Conservation (phyloP, 768 basidiomycete species). For the Mycena rebaudengoi region DNA sequence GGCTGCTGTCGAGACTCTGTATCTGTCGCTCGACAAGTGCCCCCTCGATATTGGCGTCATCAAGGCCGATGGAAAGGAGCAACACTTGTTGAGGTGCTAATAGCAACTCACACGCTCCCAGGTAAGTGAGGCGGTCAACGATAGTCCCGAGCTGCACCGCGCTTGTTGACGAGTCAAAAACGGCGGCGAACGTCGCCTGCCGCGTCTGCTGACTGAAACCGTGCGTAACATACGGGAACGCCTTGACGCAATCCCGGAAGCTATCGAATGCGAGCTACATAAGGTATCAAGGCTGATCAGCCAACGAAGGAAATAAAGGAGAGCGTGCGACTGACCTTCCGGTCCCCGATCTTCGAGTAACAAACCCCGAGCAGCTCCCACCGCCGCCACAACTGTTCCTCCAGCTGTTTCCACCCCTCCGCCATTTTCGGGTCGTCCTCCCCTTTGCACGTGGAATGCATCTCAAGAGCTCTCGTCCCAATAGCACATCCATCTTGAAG, state of each 20-base stretch:
- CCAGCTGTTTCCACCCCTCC: conserved; percentile 65
- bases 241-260: conserved; percentile 57
- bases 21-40: conserved; percentile 71
- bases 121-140: conserved; percentile 72
- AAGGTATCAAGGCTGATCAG: conserved; percentile 1
- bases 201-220: conserved; percentile 48
- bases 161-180: conserved; percentile 52
- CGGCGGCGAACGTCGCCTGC: conserved; percentile 31
- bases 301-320: neutral
- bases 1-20: conserved; percentile 58
- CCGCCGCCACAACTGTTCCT: conserved; percentile 71
- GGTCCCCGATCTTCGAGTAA: conserved; percentile 79
- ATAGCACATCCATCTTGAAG: conserved; percentile 66
- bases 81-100: conserved; percentile 60
- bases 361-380: conserved; percentile 88
- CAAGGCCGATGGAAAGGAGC: conserved; percentile 38
- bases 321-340: conserved; percentile 61
- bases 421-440: conserved; percentile 38
- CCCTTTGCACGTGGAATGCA: conserved; percentile 31
- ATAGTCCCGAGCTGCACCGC: conserved; percentile 67
- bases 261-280: conserved; percentile 69
- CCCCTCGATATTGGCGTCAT: conserved; percentile 51
- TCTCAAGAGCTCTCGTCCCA: conserved; percentile 55
- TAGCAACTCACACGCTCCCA: conserved; percentile 73
- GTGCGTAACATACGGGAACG: conserved; percentile 60